Base-by-base conservation (phyloP, 164 flowering plant species). In the Amborella trichopoda region DNA sequence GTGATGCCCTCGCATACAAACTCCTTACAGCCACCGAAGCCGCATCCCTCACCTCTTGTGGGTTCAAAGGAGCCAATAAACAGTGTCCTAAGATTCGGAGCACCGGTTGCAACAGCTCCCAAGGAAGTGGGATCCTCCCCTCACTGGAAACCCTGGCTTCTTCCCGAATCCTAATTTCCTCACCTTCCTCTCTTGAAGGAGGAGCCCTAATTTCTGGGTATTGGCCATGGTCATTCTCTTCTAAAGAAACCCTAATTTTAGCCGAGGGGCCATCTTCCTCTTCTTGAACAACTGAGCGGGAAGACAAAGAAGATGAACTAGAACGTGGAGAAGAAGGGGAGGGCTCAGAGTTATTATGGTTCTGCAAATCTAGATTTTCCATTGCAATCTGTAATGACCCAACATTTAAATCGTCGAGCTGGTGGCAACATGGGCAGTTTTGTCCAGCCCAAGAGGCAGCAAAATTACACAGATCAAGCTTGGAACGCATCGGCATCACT, bases 31-130 rank as follows among this genome's bases (percentile, higher is more conserved):
- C 96, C 26, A 63, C 55, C 0, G 93, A 66, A 0, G 98, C 94
- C 0, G 77, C 72, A 40, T 80, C 82, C 65, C 68, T 83, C 17
- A 83, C 87, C 45, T 91, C 95, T 30, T 78, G 70, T 0, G 70
- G 28, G 58, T 69, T 84, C 73, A 82, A 45, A 12, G 96, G 93
- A 34, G 77, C 94, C 54, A 91, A 56, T 48, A 91, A 61, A 53
- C 98, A 91, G 47, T 91, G 96, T 23, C 94, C 96, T 20, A 91
- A 39, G 39, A 87, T 83, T 52, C 96, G 73, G 68, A 87, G 41
- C 19, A 74, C 50, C 0, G 93, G 90, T 64, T 82, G 94, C 56
- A 83, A 56, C 5, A 91, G 68, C 69, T 91, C 98, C 98, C 95
- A 91, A 3, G 98, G 98, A 28, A 87, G 69, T 3, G 89, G 95